Evolutionary conservation across 192 early-diverging fungal genomes (phyloP).

Genomic region (Coemansia erecta): DNA sequence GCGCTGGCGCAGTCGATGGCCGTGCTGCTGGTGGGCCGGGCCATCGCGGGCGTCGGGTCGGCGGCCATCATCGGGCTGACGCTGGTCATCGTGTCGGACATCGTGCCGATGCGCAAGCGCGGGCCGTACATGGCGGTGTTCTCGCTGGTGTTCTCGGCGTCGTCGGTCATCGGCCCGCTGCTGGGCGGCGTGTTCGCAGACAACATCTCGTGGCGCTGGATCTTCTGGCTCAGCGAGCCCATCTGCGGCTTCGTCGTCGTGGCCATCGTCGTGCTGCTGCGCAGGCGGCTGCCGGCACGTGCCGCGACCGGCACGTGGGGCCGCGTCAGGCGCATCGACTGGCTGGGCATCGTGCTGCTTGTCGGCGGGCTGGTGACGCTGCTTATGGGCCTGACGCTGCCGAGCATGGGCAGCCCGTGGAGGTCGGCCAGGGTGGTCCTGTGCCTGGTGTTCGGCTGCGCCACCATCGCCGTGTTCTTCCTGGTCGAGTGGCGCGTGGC

Average conservation of each 20-base stretch:
- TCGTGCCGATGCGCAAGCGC: conserved; percentile 63
- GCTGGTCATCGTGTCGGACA: conserved; percentile 71
- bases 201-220: conserved; percentile 55
- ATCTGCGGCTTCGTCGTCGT: conserved; percentile 53
- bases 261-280: conserved; percentile 39
- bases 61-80: conserved; percentile 66
- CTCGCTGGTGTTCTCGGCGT: conserved; percentile 57
- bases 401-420: conserved; percentile 71
- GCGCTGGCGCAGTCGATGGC: conserved; percentile 61
- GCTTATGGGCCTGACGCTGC: conserved; percentile 70
- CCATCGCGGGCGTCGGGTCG: conserved; percentile 64
- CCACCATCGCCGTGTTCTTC: conserved; percentile 56
- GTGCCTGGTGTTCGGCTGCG: conserved; percentile 51
- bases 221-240: conserved; percentile 65
- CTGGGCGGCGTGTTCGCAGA: conserved; percentile 62
- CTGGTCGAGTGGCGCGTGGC: conserved; percentile 57
- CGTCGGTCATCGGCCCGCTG: conserved; percentile 61
- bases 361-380: conserved; percentile 59
- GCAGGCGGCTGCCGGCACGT: conserved; percentile 23
- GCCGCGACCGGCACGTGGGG: conserved; percentile 16
- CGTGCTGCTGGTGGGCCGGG: conserved; percentile 65
- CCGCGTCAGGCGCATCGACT: conserved; percentile 67
- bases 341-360: conserved; percentile 60
- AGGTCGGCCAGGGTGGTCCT: conserved; percentile 58
- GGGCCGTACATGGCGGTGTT: conserved; percentile 66